Evolutionary conservation across 805 yeast species (phyloP).

Genomic region (Kodamaea kakaduensis): DNA sequence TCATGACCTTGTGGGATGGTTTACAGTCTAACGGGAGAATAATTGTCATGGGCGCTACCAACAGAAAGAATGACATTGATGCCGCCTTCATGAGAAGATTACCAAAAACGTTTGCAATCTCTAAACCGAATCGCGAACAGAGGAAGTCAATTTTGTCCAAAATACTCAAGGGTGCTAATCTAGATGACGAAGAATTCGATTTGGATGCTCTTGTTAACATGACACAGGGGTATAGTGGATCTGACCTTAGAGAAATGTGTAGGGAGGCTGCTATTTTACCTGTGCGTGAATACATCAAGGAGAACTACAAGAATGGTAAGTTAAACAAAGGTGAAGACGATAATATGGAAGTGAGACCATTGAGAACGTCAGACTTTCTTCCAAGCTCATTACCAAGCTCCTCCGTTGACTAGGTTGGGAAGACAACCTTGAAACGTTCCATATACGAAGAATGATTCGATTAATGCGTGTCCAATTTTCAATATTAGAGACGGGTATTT

Average conservation of each 20-base stretch:
- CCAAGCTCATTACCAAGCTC: slow-evolving; percentile 20
- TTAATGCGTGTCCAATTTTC: too few relatives aligned
- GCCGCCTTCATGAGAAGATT: slow-evolving; percentile 87
- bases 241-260: slow-evolving; percentile 86
- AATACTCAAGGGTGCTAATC: slow-evolving; percentile 58
- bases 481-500: too few relatives aligned
- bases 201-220: slow-evolving; percentile 52
- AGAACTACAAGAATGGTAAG: slow-evolving; percentile 46
- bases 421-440: too few relatives aligned
- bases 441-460: too few relatives aligned
- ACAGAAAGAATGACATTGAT: slow-evolving; percentile 88
- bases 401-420: slow-evolving; percentile 8
- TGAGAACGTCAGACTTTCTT: slow-evolving; percentile 61
- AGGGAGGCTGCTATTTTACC: slow-evolving; percentile 91
- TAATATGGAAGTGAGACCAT: slow-evolving; percentile 53
- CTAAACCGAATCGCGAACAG: slow-evolving; percentile 65
- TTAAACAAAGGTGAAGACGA: slow-evolving; percentile 21
- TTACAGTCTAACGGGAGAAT: slow-evolving; percentile 71
- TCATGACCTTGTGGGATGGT: slow-evolving; percentile 98
- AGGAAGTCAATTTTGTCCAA: slow-evolving; percentile 68
- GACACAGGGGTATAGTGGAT: slow-evolving; percentile 77
- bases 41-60: slow-evolving; percentile 91
- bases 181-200: slow-evolving; percentile 56
- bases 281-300: slow-evolving; percentile 76
- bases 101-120: slow-evolving; percentile 84